Base-by-base conservation (phyloP, 2,329 filamentous ascomycete genomes). In the Metarhizium guizhouense region DNA sequence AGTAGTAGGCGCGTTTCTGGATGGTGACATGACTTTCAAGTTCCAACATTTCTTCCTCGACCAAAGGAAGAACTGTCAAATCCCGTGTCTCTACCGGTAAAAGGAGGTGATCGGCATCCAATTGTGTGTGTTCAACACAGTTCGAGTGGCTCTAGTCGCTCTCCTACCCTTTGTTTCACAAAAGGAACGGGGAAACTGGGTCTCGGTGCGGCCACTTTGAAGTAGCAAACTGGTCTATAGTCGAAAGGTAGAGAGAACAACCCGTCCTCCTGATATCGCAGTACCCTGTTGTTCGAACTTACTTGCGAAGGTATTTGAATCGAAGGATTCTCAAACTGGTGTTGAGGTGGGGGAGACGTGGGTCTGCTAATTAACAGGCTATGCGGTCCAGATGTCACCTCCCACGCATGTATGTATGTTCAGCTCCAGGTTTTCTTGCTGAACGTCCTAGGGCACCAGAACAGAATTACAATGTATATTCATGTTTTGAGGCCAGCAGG, bases 1-100 rank as follows among this genome's bases (percentile, higher is more conserved):
- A 88, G 73, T 97, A 99, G 64, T 91, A 87, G 60, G 84, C 85
- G 67, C 79, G 72, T 62, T 77, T 80, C 61, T 79, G 75, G 50
- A 84, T 74, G 16, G 78, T 76, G 60, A 74, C 70, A 69, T 76
- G 73, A 55, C 69, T 72, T 59, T 73, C 70, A 40, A 70, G 60
- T 49, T 63, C 62, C 38, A 64, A 63, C 68, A 69, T 69, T 47
- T 59, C 54, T 57, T 47, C 54, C 52, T 47, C 40, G 20, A 55
- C 36, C 51, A 30, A 52, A 52, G 34, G 42, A 56, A 16, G 20
- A 53, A 42, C 34, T 30, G 34, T 49, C 43, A 54, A 53, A 51
- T 55, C 53, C 52, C 51, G 40, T 54, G 36, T 54, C 51, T 51
- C 40, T 16, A 11, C 38, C 38, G 38, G 38, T 40, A 16, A 11